These are phyloP conservation scores for Paxillus ammoniavirescens DNA, from an alignment of 768 basidiomycete species.

Conservation along the genomic window DNA sequence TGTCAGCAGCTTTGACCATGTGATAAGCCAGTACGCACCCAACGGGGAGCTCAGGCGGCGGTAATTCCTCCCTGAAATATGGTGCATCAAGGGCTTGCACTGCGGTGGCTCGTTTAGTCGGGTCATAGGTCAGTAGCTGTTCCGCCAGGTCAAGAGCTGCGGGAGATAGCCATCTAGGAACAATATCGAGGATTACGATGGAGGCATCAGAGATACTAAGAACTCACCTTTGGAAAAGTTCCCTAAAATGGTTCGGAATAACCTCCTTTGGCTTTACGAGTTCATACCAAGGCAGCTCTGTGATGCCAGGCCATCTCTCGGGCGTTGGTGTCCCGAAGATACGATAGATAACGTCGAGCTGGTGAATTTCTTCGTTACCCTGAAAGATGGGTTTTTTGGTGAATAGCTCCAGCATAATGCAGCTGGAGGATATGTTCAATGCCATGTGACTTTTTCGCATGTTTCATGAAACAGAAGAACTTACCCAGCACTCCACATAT, in stretches of 20 bases:
- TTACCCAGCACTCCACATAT: constrained; percentile 99
- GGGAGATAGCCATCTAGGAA: constrained; percentile 76
- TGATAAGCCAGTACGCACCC: constrained; percentile 54
- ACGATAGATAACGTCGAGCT: constrained; percentile 90
- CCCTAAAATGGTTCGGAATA: constrained; percentile 74
- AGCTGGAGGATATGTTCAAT: constrained; percentile 45
- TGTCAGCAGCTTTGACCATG: constrained; percentile 5
- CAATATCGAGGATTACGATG: neutral
- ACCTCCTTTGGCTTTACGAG: constrained; percentile 87
- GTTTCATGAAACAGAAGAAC: neutral
- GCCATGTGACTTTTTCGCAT: neutral
- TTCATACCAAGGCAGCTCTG: constrained; percentile 95
- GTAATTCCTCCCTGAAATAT: constrained; percentile 85
- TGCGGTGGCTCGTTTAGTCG: constrained; percentile 72
- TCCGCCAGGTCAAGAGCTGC: constrained; percentile 88
- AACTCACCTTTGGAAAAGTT: constrained; percentile 81
- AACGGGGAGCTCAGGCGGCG: constrained; percentile 66
- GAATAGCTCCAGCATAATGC: constrained; percentile 98
- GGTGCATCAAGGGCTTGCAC: constrained; percentile 73
- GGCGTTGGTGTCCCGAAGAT: constrained; percentile 86
- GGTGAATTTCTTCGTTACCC: constrained; percentile 96
- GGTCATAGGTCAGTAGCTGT: constrained; percentile 77
- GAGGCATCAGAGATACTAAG: neutral
- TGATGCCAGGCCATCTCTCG: constrained; percentile 79
- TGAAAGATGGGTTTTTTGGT: constrained; percentile 97